Conservation (phyloP, 2,329 filamentous ascomycete species). For the Bipolaris zeicola region DNA sequence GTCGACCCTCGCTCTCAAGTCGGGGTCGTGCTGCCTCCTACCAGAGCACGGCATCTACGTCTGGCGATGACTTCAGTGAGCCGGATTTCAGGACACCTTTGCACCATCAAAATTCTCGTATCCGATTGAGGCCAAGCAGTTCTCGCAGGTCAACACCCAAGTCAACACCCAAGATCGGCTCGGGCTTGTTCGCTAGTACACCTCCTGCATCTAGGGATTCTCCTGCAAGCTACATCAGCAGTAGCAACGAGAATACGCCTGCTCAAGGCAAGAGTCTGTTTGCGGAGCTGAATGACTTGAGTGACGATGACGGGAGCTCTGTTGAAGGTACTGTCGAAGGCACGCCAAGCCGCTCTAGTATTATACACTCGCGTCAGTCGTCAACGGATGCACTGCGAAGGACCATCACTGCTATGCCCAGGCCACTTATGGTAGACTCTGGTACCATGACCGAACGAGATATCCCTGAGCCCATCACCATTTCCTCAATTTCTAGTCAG, state of each 20-base stretch:
- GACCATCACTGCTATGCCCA: conserved; percentile 25
- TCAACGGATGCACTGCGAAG: conserved; percentile 38
- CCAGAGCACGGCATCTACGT: conserved; percentile 87
- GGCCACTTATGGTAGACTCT: conserved; percentile 62
- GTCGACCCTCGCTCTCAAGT: conserved; percentile 53
- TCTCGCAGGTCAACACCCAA: conserved; percentile 60
- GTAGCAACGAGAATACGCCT: conserved; percentile 53
- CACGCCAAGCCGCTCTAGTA: conserved; percentile 42
- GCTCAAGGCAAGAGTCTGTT: conserved; percentile 78
- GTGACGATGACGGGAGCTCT: conserved; percentile 60
- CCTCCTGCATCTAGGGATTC: conserved; percentile 63
- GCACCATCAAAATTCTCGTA: conserved; percentile 67
- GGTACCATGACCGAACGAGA: conserved; percentile 67
- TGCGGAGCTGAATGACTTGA: conserved; percentile 84
- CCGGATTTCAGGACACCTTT: conserved; percentile 67
- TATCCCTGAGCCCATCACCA: conserved; percentile 47
- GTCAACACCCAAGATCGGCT: conserved; percentile 62
- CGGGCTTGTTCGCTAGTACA: conserved; percentile 64
- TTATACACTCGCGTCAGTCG: conserved; percentile 40
- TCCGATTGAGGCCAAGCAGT: conserved; percentile 71
- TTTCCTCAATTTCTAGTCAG: conserved; percentile 40
- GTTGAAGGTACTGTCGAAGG: conserved; percentile 44
- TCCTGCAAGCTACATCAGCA: conserved; percentile 56
- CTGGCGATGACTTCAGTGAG: conserved; percentile 74
- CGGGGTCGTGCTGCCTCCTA: conserved; percentile 69